Evolutionary conservation across 2,329 filamentous ascomycete species (phyloP).

Genomic region (Fusarium tupiense): DNA sequence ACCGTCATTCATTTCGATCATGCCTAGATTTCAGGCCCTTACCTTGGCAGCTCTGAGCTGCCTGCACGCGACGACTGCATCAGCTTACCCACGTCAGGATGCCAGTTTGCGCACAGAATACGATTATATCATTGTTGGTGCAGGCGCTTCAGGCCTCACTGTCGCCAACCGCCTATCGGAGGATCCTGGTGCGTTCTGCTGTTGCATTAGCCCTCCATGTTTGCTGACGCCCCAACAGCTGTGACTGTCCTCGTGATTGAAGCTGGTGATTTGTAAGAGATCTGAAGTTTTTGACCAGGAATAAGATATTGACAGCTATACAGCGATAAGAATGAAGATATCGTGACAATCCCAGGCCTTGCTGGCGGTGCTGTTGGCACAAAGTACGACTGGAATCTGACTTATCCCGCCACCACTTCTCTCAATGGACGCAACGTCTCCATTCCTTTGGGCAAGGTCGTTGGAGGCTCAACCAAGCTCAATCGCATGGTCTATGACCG

Average conservation of each 20-base stretch:
- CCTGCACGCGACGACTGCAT: background rate
- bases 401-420: conserved; percentile 10
- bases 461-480: conserved; percentile 54
- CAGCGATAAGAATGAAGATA: conserved; percentile 31
- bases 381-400: conserved; percentile 39
- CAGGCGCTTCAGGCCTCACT: conserved; percentile 33
- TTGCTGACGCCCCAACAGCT: conserved; percentile 7
- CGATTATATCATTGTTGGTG: conserved; percentile 35
- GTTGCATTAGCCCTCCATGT: background rate
- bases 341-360: conserved; percentile 33
- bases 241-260: conserved; percentile 35
- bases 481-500: conserved; percentile 54
- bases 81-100: background rate
- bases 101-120: conserved; percentile 11
- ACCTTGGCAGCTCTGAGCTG: conserved; percentile 1
- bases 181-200: conserved; percentile 18
- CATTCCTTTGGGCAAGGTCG: conserved; percentile 44
- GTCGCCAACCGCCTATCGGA: conserved; percentile 36
- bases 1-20: background rate
- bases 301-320: background rate
- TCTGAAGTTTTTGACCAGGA: fast-evolving
- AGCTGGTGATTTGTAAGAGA: conserved; percentile 36
- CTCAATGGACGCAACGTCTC: conserved; percentile 30
- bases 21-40: background rate
- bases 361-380: conserved; percentile 37